Conservation (phyloP, 495 filamentous ascomycete species). For the Aspergillus saccharolyticus region DNA sequence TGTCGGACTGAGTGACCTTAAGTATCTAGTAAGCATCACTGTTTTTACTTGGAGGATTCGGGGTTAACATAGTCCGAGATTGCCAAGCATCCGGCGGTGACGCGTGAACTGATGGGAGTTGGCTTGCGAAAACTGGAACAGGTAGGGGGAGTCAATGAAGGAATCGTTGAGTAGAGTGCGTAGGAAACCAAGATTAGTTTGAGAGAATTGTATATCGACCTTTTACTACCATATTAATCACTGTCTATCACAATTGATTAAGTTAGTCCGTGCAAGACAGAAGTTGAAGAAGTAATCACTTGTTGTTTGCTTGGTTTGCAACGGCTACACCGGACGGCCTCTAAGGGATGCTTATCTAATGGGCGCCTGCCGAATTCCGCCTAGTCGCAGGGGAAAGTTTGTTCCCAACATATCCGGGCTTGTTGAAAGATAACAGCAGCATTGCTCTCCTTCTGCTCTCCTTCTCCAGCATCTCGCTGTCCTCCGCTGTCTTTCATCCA, state of each 20-base stretch:
- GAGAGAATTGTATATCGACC: no score
- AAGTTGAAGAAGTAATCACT: not conserved
- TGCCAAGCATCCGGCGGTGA: not conserved
- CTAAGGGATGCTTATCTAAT: conserved; percentile 36
- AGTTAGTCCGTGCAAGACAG: no score
- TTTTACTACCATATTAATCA: no score
- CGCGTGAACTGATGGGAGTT: not conserved
- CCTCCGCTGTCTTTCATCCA: conserved; percentile 19
- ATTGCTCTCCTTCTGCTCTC: conserved; percentile 17
- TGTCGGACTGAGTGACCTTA: not conserved
- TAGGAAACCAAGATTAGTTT: no score
- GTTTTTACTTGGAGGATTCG: not conserved
- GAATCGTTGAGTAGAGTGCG: not conserved
- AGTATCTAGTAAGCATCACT: not conserved
- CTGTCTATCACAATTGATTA: no score
- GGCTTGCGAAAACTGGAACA: not conserved
- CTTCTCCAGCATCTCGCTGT: conserved; percentile 26
- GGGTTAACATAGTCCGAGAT: not conserved
- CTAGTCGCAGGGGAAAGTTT: conserved; percentile 33
- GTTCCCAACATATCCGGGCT: conserved; percentile 39
- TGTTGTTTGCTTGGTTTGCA: conserved; percentile 33
- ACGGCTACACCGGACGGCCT: conserved; percentile 30
- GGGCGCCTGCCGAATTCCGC: conserved; percentile 10
- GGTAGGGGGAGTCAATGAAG: not conserved
- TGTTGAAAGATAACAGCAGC: conserved; percentile 25